Evolutionary conservation across 2,329 filamentous ascomycete genomes (phyloP), one percentile per base, ranked within the genome.

Genomic region (Hypoxylon sp.): DNA sequence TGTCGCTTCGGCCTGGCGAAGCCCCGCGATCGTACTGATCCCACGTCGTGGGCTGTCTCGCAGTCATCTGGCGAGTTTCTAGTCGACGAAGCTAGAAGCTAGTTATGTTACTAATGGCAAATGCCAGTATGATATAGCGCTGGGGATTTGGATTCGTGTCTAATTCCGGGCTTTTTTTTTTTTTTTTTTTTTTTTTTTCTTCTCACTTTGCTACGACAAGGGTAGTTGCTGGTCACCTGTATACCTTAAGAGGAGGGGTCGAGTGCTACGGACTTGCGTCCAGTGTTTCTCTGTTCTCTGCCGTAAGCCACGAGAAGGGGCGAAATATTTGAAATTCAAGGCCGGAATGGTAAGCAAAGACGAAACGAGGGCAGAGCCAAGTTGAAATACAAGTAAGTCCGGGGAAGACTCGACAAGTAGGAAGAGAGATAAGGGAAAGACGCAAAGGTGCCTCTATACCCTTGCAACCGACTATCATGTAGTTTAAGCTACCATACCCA

Each of bases 1-100:
- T 85, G 30, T 78, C 79, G 6, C 75, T 77, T 32, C 78, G 68
- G 17, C 71, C 70, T 1, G 80, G 78, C 26, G 81, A 80, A 30
- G 73, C 69, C 24, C 79, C 76, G 28, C 80, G 78, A 50, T 82
- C 76, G 69, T 83, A 82, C 67, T 83, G 77, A 70, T 82, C 79
- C 81, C 82, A 84, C 56, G 76, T 80, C 28, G 78, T 64, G 11
- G 69, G 61, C 39, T 71, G 69, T 39, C 69, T 65, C 46, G 64
- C 59, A 34, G 68, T 32, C 70, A 72, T 73, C 72, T 37, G 56
- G 78, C 32, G 30, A 28, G 48, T 30, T 19, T 43, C 13, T 34
- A 22, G 20, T 49, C 28, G 50, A 46, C 10, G 13, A 1, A 32
- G n/a, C n/a, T n/a, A 19, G 24, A 15, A 32, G 7, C 30, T 32